Percentiles rank a stretch among this genome's conserved stretches.
These are phyloP conservation scores for Beta corolliflora DNA, from an alignment of 179 eudicot species.

Conservation along the genomic window DNA sequence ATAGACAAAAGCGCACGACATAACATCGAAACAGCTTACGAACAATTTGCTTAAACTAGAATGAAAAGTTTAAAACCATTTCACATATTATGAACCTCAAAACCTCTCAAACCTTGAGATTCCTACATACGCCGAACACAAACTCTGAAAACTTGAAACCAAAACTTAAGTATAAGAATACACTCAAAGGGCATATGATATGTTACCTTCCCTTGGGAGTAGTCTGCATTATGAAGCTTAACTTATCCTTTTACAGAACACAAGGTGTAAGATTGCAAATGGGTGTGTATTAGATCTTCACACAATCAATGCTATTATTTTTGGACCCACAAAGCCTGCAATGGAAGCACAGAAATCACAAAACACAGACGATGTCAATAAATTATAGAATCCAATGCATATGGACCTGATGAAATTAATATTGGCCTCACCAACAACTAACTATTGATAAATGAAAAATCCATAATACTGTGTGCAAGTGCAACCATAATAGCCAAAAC, in stretches of 20 bases:
- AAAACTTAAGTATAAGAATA: constrained; percentile 19
- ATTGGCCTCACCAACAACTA: constrained; percentile 2
- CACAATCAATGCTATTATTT: constrained; percentile 40
- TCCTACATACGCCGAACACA: background rate
- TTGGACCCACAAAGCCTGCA: constrained; percentile 54
- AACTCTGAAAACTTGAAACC: background rate
- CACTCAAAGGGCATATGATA: constrained; percentile 8
- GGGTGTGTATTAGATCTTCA: constrained; percentile 9
- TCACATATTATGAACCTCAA: background rate
- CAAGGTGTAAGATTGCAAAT: constrained; percentile 23
- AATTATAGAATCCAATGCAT: constrained; percentile 31
- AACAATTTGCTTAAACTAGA: background rate
- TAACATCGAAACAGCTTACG: background rate
- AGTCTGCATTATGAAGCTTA: constrained; percentile 51
- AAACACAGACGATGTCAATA: constrained; percentile 11
- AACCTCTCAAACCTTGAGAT: background rate
- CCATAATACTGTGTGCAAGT: background rate
- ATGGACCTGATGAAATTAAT: constrained; percentile 32
- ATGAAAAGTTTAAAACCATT: background rate
- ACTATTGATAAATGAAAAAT: background rate
- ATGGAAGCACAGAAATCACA: constrained; percentile 36
- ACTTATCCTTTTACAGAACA: constrained; percentile 18
- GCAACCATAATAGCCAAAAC: background rate
- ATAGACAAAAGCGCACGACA: background rate
- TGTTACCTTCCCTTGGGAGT: constrained; percentile 53